phyloP scores from a whole-genome alignment of 2,329 filamentous ascomycete species.

The Fusarium equiseti region DNA sequence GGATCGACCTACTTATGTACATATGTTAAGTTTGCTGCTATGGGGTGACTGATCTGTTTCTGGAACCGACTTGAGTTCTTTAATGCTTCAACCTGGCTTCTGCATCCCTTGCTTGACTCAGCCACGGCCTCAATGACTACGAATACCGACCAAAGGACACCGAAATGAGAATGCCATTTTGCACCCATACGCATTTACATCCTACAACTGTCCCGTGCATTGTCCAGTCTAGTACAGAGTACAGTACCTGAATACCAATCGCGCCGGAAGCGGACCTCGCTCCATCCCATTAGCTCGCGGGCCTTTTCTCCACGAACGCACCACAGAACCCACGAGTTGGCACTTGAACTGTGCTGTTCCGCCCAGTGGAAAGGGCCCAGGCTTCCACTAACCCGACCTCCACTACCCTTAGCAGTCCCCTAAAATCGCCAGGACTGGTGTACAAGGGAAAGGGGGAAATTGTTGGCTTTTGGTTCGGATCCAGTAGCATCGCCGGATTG shows the following conservation, averaged over 20 bases:
- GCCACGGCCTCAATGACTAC: conserved; percentile 8
- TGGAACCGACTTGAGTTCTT: conserved; percentile 31
- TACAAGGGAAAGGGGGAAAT: conserved; percentile 46
- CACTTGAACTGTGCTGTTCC: conserved; percentile 21
- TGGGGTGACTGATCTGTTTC: conserved; percentile 23
- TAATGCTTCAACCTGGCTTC: conserved; percentile 24
- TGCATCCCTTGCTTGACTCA: conserved; percentile 13
- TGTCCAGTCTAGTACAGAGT: conserved; percentile 1
- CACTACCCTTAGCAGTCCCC: conserved; percentile 36
- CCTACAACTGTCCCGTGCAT: conserved; percentile 6
- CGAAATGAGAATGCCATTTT: conserved; percentile 19
- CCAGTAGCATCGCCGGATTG: conserved; percentile 40
- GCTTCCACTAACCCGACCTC: conserved; percentile 36
- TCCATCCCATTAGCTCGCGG: conserved; percentile 32
- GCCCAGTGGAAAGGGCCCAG: conserved; percentile 28
- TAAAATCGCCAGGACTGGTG: conserved; percentile 27
- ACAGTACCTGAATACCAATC: conserved; percentile 29
- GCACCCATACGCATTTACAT: conserved; percentile 7
- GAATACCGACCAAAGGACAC: background rate
- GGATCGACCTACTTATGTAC: conserved; percentile 1
- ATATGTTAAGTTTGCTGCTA: background rate
- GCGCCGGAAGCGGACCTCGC: conserved; percentile 39
- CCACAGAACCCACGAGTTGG: conserved; percentile 19
- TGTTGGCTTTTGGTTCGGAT: conserved; percentile 42
- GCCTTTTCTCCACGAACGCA: conserved; percentile 37